These are phyloP conservation scores for Dothideomycetes sp. DNA, from an alignment of 2,329 filamentous ascomycete genomes.

Conservation along the genomic window DNA sequence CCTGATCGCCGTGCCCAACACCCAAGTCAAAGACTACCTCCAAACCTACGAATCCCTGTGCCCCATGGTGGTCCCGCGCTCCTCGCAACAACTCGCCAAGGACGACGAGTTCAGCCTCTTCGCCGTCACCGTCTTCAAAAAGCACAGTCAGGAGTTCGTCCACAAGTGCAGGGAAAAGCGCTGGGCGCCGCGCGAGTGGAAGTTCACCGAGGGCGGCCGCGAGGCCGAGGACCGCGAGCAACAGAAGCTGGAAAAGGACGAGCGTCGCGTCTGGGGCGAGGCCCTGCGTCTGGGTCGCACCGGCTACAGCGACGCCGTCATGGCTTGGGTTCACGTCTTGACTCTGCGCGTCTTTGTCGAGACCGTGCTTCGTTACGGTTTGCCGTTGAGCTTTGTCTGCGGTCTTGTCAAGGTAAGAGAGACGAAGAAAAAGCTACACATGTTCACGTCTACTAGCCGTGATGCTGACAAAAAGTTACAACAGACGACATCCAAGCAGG, in stretches of 20 bases:
- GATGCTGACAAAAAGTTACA: neutral
- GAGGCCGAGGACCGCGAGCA: conserved; percentile 86
- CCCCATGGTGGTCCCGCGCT: conserved; percentile 89
- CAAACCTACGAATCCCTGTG: conserved; percentile 75
- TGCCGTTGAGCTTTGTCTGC: conserved; percentile 83
- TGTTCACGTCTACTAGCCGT: neutral
- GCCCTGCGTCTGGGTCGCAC: conserved; percentile 76
- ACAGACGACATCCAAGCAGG: conserved; percentile 73
- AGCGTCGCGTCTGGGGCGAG: conserved; percentile 88
- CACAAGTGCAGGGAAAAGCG: conserved; percentile 87
- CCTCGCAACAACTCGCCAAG: conserved; percentile 65
- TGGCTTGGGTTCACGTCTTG: conserved; percentile 91
- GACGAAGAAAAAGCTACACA: neutral
- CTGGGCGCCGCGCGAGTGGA: conserved; percentile 92
- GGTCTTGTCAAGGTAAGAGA: conserved; percentile 68
- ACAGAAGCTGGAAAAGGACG: conserved; percentile 70
- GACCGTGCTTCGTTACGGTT: conserved; percentile 89
- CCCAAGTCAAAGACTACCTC: conserved; percentile 76
- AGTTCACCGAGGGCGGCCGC: conserved; percentile 78
- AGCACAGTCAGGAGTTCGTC: conserved; percentile 75
- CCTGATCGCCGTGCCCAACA: conserved; percentile 76
- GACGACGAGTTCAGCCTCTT: conserved; percentile 88
- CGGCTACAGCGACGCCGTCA: conserved; percentile 92
- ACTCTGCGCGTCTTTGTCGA: conserved; percentile 92
- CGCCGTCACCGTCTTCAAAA: conserved; percentile 88